Evolutionary conservation across 176 grass and related monocot species (phyloP).

Genomic region (Echinochloa phyllopogon): DNA sequence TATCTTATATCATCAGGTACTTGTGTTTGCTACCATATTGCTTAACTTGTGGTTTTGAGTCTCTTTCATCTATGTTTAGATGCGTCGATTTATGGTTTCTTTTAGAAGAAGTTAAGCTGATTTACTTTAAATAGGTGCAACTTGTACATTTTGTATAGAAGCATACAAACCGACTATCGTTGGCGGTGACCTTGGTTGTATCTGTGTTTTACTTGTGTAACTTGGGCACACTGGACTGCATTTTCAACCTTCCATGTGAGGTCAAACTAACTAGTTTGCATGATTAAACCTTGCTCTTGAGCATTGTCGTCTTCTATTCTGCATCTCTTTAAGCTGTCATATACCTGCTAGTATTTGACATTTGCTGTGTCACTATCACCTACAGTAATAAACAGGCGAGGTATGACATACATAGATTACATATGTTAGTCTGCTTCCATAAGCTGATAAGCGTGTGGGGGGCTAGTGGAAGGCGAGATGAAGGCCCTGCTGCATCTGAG

Average conservation of each 20-base stretch:
- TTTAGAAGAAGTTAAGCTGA: conserved; percentile 13
- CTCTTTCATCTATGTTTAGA: conserved; percentile 32
- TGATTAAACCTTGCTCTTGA: background rate
- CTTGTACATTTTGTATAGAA: conserved; percentile 8
- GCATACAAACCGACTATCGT: background rate
- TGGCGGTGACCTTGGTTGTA: background rate
- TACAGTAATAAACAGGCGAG: background rate
- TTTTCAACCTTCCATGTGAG: conserved; percentile 26
- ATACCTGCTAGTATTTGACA: conserved; percentile 3
- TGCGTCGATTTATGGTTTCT: conserved; percentile 29
- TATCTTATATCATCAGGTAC: conserved; percentile 7
- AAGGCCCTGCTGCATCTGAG: conserved; percentile 1
- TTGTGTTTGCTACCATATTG: conserved; percentile 9
- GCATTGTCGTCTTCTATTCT: background rate
- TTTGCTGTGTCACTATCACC: background rate
- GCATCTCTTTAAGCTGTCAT: background rate
- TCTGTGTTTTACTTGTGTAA: conserved; percentile 31
- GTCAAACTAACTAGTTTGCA: conserved; percentile 11
- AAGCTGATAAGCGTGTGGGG: background rate
- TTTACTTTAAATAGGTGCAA: conserved; percentile 20
- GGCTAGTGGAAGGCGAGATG: background rate
- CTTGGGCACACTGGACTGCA: conserved; percentile 11
- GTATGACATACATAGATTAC: background rate
- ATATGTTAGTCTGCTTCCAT: conserved; percentile 16
- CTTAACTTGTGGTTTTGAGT: conserved; percentile 25